Evolutionary conservation across 2,329 filamentous ascomycete genomes (phyloP), one percentile per base, ranked within the genome.

Genomic region (Sporothrix globosa): DNA sequence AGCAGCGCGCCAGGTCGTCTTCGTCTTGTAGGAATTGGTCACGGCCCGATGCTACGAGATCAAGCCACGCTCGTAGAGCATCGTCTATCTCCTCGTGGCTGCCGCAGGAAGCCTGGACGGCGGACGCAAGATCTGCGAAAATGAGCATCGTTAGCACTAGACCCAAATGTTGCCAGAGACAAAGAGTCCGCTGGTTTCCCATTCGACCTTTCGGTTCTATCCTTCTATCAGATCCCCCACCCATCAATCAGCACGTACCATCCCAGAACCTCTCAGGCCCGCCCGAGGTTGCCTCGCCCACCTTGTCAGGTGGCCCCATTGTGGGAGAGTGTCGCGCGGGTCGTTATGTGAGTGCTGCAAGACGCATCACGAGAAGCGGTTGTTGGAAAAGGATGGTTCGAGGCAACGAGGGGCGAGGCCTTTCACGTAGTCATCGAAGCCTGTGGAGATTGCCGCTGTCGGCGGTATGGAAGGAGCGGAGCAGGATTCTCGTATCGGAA

Each of bases 11-110:
- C 71, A 97, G 85, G 76, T 96, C 92, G 77, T 94, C 89, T 75
- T 96, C 92, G 75, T 88, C 90, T 71, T 87, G 84, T 73, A 93
- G 85, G 78, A 91, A 92, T 74, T 90, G 88, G 78, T 91, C 90
- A 86, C 90, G 91, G 78, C 92, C 91, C 73, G 83, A 87, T 24
- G 91, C 89, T 48, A 92, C 91, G 75, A 97, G 87, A 74, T 88
- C 87, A 71, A 99, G 85, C 86, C 94, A 99, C 56, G 88, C 86
- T 75, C 96, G 92, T 74, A 99, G 84, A 73, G 91, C 87, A 80
- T 97, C 90, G 82, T 99, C 96, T 79, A 98, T 87, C 70, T 81
- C 79, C 76, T 87, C 85, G 80, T 88, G 82, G 72, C 80, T 83
- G 69, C 83, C 78, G 78, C 84, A 87, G 70, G 81, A 78, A 54